Conservation (phyloP, 129 eudicot species). For the Calendula officinalis region DNA sequence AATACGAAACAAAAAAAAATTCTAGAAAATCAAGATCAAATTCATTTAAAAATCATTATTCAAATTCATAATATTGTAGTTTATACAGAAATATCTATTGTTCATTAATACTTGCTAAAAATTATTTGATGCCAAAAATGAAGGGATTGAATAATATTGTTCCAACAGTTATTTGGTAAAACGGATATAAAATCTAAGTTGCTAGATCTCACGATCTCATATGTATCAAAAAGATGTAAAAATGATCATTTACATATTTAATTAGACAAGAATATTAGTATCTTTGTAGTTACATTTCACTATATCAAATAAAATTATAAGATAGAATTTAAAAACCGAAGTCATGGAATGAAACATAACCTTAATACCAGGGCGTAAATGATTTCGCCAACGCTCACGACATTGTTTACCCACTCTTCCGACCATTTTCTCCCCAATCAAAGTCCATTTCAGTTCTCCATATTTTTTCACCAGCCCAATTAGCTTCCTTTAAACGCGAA, state of each 20-base stretch:
- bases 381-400: constrained; percentile 78
- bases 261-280: not conserved
- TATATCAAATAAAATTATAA: constrained; percentile 3
- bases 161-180: constrained; percentile 11
- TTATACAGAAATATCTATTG: not conserved
- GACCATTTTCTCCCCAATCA: constrained; percentile 44
- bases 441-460: constrained; percentile 67
- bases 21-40: constrained; percentile 2
- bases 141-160: not conserved
- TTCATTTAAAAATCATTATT: not conserved
- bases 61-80: not conserved
- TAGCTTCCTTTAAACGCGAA: constrained; percentile 35
- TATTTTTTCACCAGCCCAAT: constrained; percentile 44
- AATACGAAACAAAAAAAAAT: not conserved
- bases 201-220: constrained; percentile 12
- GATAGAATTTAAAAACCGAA: not conserved
- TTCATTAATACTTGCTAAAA: not conserved
- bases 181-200: constrained; percentile 26
- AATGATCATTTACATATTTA: constrained; percentile 5
- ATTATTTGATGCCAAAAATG: not conserved
- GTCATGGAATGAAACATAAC: constrained; percentile 29
- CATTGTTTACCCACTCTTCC: constrained; percentile 78
- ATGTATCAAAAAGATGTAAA: not conserved
- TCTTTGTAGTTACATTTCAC: not conserved
- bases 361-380: constrained; percentile 70